A percentile compares a stretch with the other conserved stretches of the same genome.
Evolutionary conservation across 208 protist genomes (phyloP).

Genomic region (Acanthamoeba lenticulata): DNA sequence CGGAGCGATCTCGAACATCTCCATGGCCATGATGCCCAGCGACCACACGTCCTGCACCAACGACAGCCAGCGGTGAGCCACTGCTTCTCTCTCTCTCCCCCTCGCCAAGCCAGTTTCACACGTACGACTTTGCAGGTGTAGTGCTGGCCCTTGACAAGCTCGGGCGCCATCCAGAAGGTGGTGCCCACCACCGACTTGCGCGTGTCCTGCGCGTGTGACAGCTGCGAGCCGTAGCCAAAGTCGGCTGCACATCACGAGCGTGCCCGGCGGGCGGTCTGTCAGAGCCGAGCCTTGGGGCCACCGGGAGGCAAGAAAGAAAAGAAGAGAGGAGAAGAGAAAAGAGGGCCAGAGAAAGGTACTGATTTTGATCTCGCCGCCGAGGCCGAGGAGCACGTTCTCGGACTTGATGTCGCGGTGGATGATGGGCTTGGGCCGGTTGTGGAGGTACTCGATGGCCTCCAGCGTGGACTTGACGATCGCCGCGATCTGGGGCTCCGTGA

Average conservation of each 20-base stretch:
- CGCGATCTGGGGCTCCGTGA: conserved; percentile 59
- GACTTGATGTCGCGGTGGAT: conserved; percentile 67
- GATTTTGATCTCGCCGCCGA: conserved; percentile 59
- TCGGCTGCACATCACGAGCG: neutral
- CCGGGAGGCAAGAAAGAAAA: too few relatives aligned
- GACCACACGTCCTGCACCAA: conserved; percentile 48
- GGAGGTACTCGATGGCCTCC: conserved; percentile 26
- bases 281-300: too few relatives aligned
- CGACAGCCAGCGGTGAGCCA: too few relatives aligned
- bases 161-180: conserved; percentile 64
- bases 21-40: conserved; percentile 55
- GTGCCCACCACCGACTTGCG: conserved; percentile 57
- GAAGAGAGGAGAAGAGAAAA: neutral
- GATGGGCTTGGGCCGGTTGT: conserved; percentile 8
- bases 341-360: neutral
- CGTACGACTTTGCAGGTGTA: conserved; percentile 49
- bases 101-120: too few relatives aligned
- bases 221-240: conserved; percentile 60
- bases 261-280: neutral
- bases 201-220: neutral
- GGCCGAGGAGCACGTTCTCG: conserved; percentile 53
- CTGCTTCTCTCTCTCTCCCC: too few relatives aligned
- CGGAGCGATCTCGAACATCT: conserved; percentile 47
- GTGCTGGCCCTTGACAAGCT: conserved; percentile 45
- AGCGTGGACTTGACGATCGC: conserved; percentile 31